Percentiles rank a stretch among this genome's conserved stretches.
These are phyloP conservation scores for Microthyrium microscopicum DNA, from an alignment of 2,329 filamentous ascomycete genomes.

Conservation along the genomic window DNA sequence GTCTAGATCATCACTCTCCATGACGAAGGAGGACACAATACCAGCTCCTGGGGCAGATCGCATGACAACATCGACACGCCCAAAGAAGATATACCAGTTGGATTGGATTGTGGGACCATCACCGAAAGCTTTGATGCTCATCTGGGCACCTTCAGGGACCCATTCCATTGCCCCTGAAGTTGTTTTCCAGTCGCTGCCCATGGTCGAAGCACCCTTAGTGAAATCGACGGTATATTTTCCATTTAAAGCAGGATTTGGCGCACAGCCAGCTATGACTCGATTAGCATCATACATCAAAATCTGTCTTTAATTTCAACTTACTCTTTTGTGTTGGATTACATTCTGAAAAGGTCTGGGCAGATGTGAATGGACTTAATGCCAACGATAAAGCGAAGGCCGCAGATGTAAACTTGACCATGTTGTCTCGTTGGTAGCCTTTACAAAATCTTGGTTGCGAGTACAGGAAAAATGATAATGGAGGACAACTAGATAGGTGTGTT, in stretches of 20 bases:
- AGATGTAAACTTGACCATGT: no score
- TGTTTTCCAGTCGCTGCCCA: constrained; percentile 21
- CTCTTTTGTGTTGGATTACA: constrained; percentile 27
- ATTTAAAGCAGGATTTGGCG: constrained; percentile 26
- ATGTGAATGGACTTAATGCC: not conserved
- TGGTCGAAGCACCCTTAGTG: constrained; percentile 19
- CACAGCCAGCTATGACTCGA: constrained; percentile 17
- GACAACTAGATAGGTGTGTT: no score
- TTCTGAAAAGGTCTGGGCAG: constrained; percentile 27
- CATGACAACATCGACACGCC: constrained; percentile 60
- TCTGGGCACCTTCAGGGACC: constrained; percentile 28
- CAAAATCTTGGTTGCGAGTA: no score
- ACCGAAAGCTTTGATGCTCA: constrained; percentile 29
- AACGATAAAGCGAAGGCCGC: constrained; percentile 2
- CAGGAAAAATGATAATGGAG: no score
- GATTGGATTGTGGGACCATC: constrained; percentile 52
- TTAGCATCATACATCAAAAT: not conserved
- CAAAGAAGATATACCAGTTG: constrained; percentile 76
- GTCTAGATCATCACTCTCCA: constrained; percentile 70
- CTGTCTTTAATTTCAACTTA: constrained; percentile 10
- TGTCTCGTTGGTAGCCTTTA: no score
- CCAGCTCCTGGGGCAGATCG: constrained; percentile 60
- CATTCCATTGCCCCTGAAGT: constrained; percentile 28
- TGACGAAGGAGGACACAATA: constrained; percentile 66
- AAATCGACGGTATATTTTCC: constrained; percentile 24